Evolutionary conservation across 441 rosid species (phyloP).

Genomic region (Macaranga tanarius): DNA sequence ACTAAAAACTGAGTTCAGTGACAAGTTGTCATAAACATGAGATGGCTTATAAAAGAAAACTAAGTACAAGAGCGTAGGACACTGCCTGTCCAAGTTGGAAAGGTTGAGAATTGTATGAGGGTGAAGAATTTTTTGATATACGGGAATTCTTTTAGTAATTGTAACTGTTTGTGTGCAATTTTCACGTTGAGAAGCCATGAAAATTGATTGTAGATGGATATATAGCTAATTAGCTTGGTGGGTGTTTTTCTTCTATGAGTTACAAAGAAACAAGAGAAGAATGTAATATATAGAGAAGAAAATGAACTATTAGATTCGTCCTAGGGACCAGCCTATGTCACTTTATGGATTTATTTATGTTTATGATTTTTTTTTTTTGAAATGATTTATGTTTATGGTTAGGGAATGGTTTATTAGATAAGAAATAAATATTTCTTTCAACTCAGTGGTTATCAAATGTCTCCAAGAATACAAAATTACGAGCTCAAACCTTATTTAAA

Average conservation of each 20-base stretch:
- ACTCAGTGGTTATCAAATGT: too few species aligned
- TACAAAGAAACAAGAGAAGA: conserved; percentile 7
- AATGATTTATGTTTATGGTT: background rate
- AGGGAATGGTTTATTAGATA: too few species aligned
- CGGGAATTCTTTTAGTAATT: conserved; percentile 4
- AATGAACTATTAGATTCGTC: conserved; percentile 28
- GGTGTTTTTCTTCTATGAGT: background rate
- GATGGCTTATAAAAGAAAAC: conserved; percentile 59
- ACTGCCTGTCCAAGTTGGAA: conserved; percentile 69
- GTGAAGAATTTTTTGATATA: conserved; percentile 17
- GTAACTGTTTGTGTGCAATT: background rate
- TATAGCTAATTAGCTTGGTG: background rate
- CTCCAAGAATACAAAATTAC: too few species aligned
- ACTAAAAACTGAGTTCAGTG: conserved; percentile 37
- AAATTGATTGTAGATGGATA: background rate
- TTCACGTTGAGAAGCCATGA: conserved; percentile 14
- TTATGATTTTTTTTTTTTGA: background rate
- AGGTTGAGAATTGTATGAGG: conserved; percentile 37
- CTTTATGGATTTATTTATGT: conserved; percentile 23
- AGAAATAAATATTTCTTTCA: too few species aligned
- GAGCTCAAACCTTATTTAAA: too few species aligned
- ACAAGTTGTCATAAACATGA: conserved; percentile 24
- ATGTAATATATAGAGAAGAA: conserved; percentile 7
- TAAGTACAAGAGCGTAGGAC: conserved; percentile 59
- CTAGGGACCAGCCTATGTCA: conserved; percentile 37